Conservation (phyloP, 1,139 yeast genomes). For the Hyphopichia khmerensis region DNA sequence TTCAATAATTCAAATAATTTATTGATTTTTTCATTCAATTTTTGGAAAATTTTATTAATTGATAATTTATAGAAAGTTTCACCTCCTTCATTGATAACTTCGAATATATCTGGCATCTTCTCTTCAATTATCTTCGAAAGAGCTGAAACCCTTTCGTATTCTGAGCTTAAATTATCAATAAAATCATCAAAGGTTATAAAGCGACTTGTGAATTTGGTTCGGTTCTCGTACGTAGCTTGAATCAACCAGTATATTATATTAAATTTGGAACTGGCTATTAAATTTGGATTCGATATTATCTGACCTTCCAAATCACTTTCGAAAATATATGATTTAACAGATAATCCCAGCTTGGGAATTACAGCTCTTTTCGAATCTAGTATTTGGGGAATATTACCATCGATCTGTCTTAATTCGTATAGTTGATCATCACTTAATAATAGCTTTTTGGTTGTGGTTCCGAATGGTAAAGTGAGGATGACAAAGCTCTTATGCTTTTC, state of each 20-base stretch:
- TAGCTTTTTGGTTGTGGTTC: conserved; percentile 9
- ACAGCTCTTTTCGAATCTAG: conserved; percentile 12
- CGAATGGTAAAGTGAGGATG: conserved; percentile 24
- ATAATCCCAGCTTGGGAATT: conserved; percentile 21
- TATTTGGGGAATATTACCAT: conserved; percentile 22
- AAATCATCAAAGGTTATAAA: conserved; percentile 50
- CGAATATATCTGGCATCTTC: conserved; percentile 46
- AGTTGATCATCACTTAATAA: conserved; percentile 15
- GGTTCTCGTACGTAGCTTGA: conserved; percentile 28
- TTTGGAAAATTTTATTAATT: conserved; percentile 26
- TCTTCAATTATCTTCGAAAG: conserved; percentile 22
- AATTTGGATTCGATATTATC: conserved; percentile 32
- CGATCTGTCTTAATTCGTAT: conserved; percentile 34
- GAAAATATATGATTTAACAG: conserved; percentile 38
- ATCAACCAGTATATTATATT: conserved; percentile 44
- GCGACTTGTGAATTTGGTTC: conserved; percentile 27
- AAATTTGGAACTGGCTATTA: conserved; percentile 44
- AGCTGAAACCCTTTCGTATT: conserved; percentile 7
- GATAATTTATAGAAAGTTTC: conserved; percentile 50
- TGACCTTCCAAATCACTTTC: conserved; percentile 26
- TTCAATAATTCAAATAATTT: conserved; percentile 25
- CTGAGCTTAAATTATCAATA: conserved; percentile 34
- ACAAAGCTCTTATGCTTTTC: conserved; percentile 5
- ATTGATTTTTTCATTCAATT: conserved; percentile 29
- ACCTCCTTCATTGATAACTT: conserved; percentile 45